Base-by-base conservation (phyloP, 2,329 filamentous ascomycete species). In the Bertia moriformis region DNA sequence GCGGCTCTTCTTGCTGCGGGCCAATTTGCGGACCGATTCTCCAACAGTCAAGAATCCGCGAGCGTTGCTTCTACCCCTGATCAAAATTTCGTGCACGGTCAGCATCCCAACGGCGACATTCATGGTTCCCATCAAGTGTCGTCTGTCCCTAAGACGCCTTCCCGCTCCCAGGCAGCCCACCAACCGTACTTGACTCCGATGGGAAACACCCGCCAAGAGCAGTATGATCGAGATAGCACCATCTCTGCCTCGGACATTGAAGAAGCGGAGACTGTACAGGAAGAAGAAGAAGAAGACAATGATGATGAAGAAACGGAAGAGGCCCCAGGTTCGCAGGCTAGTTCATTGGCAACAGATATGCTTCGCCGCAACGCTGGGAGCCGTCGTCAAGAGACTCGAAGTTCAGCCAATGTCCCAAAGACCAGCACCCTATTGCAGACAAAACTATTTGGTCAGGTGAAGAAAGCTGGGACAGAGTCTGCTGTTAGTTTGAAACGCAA, bases 1-100 rank as follows among this genome's bases (percentile, higher is more conserved):
- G 73, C 72, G 29, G 69, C 71, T 10, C 61, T 78, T 17, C 60
- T 78, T 33, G 64, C 73, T 37, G 73, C 73, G 14, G 73, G 72
- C 44, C 69, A 74, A 47, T 5, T 60, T 65, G 14, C 60, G 67
- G 0, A 69, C 66, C 1, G 65, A n/a, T n/a, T n/a, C n/a, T n/a
- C n/a, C n/a, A n/a, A n/a, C n/a, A n/a, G n/a, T n/a, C n/a, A n/a
- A n/a, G n/a, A 66, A 3, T 57, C 57, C 19, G 58, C 59, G 42
- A 51, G 53, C 14, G 60, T 59, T 37, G 47, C 52, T n/a, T 51
- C 57, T 60, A 45, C 59, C 63, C 29, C 59, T 27, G 22, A n/a
- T n/a, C n/a, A n/a, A n/a, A n/a, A n/a, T n/a, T n/a, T n/a, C n/a
- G n/a, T n/a, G n/a, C n/a, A n/a, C n/a, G n/a, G n/a, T n/a, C n/a